Base-by-base conservation (phyloP, 1,284 basidiomycete species). In the Lignosus rhinocerotis region DNA sequence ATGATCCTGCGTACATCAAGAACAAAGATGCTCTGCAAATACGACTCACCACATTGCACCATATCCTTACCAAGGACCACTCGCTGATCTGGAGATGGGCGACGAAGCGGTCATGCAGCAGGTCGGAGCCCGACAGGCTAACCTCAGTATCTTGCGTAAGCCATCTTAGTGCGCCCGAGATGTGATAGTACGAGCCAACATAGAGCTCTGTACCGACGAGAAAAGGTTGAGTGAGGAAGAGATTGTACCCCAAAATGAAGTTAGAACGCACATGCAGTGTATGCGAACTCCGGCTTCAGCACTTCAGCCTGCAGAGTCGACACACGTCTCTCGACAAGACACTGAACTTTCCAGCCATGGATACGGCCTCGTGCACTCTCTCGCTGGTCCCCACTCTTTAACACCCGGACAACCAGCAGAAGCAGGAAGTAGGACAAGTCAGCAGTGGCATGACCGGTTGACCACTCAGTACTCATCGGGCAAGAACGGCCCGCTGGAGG, bases 341-440 rank as follows among this genome's bases (percentile, higher is more conserved):
- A 6, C 41, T 92, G 66, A 79, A 91, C 38, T 76, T 82, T 16
- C 81, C 82, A 1, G 83, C 43, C 1, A 51, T 55, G 21, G 84
- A 86, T 66, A 84, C 80, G 3, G 80, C 78, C 9, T 73, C 78
- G 0, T 85, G 82, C 0, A 83, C 85, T 0, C 73, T 88, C 1
- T 80, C 84, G 1, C 91, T 88, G 87, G 82, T 81, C 56, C 72
- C 91, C 1, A 84, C 85, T 66, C 78, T 84, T 0, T 75, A 74
- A 32, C 66, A 82, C 57, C 80, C 76, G 0, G 73, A 75, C 1
- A 72, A 77, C 11, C 90, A 92, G 69, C 65, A 69, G 30, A 73
- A 73, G 36, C 75, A 93, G 2, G 78, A 87, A 1, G 71, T 73
- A 10, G 86, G 86, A 51, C 42, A 55, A 10, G n/a, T 69, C 56